phyloP scores from a whole-genome alignment of 2,329 filamentous ascomycete genomes.

The Fusarium bulbicola region DNA sequence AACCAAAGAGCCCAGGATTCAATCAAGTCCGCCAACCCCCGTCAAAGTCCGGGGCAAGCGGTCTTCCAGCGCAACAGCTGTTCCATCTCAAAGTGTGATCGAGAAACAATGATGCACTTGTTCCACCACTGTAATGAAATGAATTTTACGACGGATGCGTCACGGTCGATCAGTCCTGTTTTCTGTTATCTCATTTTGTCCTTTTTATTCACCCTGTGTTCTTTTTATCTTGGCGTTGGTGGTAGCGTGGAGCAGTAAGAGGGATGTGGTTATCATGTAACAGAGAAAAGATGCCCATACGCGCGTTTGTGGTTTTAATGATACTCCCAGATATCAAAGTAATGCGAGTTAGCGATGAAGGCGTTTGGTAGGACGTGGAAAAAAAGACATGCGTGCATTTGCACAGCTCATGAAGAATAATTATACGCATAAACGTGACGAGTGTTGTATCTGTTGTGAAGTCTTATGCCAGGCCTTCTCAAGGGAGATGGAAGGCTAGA shows the following conservation, averaged over 20 bases:
- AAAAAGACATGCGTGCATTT: slow-evolving; percentile 9
- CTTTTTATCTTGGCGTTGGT: slow-evolving; percentile 39
- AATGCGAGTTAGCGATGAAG: slow-evolving; percentile 24
- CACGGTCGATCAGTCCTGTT: slow-evolving; percentile 22
- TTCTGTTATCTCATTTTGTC: not conserved
- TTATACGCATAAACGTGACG: not conserved
- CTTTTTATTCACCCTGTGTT: not conserved
- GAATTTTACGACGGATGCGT: slow-evolving; percentile 35
- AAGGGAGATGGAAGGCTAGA: not conserved
- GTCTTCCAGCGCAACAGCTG: not conserved
- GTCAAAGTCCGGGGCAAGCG: slow-evolving; percentile 33
- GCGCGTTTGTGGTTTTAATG: slow-evolving; percentile 9
- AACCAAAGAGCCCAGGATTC: slow-evolving; percentile 16
- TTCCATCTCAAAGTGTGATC: not conserved
- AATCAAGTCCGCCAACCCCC: slow-evolving; percentile 2
- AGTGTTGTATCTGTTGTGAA: not conserved
- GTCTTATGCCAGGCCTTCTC: too few relatives aligned
- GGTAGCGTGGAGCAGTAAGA: slow-evolving; percentile 25
- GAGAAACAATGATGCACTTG: slow-evolving; percentile 18
- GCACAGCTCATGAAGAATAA: slow-evolving; percentile 24
- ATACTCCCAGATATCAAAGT: slow-evolving; percentile 11
- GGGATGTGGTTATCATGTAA: slow-evolving; percentile 13
- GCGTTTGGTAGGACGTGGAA: slow-evolving; percentile 36
- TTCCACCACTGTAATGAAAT: slow-evolving; percentile 37
- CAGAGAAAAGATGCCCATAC: not conserved